These are phyloP conservation scores for Paraphoma chrysanthemicola DNA, from an alignment of 2,329 filamentous ascomycete species.

Conservation along the genomic window DNA sequence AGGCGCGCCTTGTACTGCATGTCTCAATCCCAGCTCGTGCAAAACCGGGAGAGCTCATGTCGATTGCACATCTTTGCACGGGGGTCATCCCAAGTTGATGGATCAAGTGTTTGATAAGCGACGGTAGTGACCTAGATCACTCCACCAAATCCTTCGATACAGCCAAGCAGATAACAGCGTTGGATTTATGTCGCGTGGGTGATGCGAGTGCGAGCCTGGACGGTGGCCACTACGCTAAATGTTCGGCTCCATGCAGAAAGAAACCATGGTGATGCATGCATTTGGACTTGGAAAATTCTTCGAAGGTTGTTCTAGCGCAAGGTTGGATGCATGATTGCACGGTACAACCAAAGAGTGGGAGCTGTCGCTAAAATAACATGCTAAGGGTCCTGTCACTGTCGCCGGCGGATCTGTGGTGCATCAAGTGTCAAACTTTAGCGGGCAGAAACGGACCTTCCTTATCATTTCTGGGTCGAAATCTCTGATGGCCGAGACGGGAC, in stretches of 20 bases:
- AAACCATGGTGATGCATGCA: neutral
- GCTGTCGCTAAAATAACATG: too few species aligned
- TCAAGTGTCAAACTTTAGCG: neutral
- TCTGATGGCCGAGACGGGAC: neutral
- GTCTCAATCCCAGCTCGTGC: neutral
- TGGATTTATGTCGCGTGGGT: neutral
- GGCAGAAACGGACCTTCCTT: neutral
- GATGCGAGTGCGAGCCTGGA: neutral
- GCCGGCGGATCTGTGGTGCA: neutral
- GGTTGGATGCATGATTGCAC: neutral
- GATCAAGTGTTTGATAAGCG: neutral
- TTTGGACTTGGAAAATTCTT: neutral
- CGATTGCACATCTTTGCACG: neutral
- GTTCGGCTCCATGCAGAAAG: neutral
- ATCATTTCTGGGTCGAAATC: neutral
- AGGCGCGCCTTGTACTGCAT: neutral
- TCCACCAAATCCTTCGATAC: neutral
- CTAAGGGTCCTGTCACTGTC: neutral
- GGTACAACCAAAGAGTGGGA: neutral
- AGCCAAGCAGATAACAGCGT: conserved; percentile 1
- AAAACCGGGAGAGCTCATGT: neutral
- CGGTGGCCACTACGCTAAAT: neutral
- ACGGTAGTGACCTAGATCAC: neutral
- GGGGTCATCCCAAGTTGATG: neutral
- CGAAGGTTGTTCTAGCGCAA: conserved; percentile 4